Evolutionary conservation across 2,329 filamentous ascomycete species (phyloP), one percentile per base, ranked within the genome.

Genomic region (Alternaria dauci): DNA sequence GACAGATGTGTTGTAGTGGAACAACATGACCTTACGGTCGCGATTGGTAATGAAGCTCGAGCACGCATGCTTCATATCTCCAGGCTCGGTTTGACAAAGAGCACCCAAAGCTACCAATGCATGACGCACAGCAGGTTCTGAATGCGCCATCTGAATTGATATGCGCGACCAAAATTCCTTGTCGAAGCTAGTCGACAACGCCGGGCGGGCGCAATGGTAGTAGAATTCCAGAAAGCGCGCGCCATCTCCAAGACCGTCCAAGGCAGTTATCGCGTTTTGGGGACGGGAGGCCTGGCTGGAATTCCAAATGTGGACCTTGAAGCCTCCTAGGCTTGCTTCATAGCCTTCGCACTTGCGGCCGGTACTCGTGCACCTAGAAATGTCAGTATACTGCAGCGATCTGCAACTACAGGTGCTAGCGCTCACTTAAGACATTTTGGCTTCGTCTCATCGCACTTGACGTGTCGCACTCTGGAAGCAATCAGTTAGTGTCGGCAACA

Each of bases 1-100:
- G 25, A 82, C 79, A 6, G 81, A 77, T 48, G 78, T 78, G 58
- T 78, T 81, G 52, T 83, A 81, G 54, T 83, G 80, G 18, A 65
- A 66, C 11, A 82, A 58, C 5, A 77, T 71, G 9, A 75, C 75
- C 16, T 68, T 71, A 9, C 55, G 64, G 4, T 59, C 59, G 5
- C 55, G 36, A 14, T 57, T 55, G 14, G 52, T 56, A 8, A 36
- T 53, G n/a, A 66, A 54, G 4, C 43, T 57, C 5, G 61, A 55
- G 18, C 63, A 61, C 55, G 68, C 65, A 50, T 66, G 63, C 25
- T 68, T 71, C 52, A 72, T 36, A 16, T 36, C 32, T 57, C 66
- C 69, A 8, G 66, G 52, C 28, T 71, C 55, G 51, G 58, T 66
- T 52, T 69, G 63, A 41, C 67, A 78, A 0, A 79, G 73, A 12